phyloP scores from a whole-genome alignment of 176 grass and related monocot species.

The Eremochloa ophiuroides region DNA sequence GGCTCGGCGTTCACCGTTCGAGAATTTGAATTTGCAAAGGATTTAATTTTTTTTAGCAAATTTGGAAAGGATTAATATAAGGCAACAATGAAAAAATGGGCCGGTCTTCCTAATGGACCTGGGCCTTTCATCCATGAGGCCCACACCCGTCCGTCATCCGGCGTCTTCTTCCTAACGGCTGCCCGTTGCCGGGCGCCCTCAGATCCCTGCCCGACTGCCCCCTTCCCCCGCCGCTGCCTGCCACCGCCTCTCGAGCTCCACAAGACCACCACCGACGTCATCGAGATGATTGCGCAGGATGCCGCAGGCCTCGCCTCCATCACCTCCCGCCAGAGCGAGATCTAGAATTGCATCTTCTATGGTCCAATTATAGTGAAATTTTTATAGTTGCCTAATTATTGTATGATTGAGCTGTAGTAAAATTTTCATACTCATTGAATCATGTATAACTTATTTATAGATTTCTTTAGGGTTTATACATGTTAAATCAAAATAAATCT shows the following conservation, averaged over 20 bases:
- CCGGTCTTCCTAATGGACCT: neutral
- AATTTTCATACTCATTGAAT: no score
- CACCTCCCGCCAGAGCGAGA: neutral
- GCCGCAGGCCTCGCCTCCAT: neutral
- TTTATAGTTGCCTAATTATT: no score
- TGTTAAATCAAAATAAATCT: no score
- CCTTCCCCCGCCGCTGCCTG: neutral
- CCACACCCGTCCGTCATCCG: neutral
- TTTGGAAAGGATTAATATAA: no score
- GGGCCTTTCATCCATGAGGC: neutral
- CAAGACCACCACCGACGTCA: neutral
- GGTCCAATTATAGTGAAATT: no score
- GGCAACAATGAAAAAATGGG: neutral
- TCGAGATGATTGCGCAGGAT: neutral
- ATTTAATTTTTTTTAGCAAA: no score
- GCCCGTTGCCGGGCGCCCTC: neutral
- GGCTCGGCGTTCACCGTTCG: no score
- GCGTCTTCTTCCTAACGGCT: neutral
- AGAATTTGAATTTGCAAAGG: no score
- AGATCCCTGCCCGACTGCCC: neutral
- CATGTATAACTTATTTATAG: no score
- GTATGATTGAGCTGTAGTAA: no score
- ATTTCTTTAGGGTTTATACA: no score
- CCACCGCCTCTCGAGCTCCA: neutral
- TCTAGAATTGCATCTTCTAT: no score